Percentiles rank a stretch among this genome's conserved stretches.
Conservation (phyloP, 768 basidiomycete genomes). For the Antrodiella citrinella region DNA sequence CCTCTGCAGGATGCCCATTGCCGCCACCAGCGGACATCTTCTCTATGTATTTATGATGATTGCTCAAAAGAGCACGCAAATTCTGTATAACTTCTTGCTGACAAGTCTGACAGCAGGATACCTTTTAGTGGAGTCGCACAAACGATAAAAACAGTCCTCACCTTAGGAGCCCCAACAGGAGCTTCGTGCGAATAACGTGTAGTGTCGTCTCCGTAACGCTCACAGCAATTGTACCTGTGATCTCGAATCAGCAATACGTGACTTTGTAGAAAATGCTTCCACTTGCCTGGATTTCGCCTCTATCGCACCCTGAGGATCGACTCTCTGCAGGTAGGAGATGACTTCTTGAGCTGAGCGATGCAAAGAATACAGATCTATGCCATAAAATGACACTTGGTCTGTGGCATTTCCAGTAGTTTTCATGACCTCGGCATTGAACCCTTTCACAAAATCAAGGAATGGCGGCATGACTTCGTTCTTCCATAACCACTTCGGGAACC, state of each 20-base stretch:
- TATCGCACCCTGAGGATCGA: constrained; percentile 20
- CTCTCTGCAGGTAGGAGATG: constrained; percentile 18
- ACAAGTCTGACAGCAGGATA: constrained; percentile 12
- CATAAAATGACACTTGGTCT: constrained; percentile 19
- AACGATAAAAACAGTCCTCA: constrained; percentile 1
- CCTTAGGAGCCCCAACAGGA: constrained; percentile 17
- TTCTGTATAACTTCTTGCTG: constrained; percentile 20
- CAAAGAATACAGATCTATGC: constrained; percentile 22
- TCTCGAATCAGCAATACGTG: background rate
- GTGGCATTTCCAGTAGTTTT: constrained; percentile 9
- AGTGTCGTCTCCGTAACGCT: constrained; percentile 20
- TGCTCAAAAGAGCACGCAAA: constrained; percentile 14
- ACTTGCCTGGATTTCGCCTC: too few species aligned
- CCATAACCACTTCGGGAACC: constrained; percentile 26
- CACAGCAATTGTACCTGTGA: constrained; percentile 19
- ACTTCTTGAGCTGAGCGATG: constrained; percentile 19
- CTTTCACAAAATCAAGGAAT: constrained; percentile 18
- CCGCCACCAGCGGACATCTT: constrained; percentile 4
- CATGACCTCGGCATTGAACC: constrained; percentile 14
- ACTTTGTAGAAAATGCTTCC: too few species aligned
- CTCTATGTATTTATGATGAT: constrained; percentile 15
- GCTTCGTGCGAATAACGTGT: constrained; percentile 16
- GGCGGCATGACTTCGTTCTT: constrained; percentile 22
- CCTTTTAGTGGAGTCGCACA: background rate
- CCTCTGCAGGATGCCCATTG: constrained; percentile 14